These are phyloP conservation scores for Biscogniauxia sp. DNA, from an alignment of 2,329 filamentous ascomycete species.

Conservation along the genomic window DNA sequence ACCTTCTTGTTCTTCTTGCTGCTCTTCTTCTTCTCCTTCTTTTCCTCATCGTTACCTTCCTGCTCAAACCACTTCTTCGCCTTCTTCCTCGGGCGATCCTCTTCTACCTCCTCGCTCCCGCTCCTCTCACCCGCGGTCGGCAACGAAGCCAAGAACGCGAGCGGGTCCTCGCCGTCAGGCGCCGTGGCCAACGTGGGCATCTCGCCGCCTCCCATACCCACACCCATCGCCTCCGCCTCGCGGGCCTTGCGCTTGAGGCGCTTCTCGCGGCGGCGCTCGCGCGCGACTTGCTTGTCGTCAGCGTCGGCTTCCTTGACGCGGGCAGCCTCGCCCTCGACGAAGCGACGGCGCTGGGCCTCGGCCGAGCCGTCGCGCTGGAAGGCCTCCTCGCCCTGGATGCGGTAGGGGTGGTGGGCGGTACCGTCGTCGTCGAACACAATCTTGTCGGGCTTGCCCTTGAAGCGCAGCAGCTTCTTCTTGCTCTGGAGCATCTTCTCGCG, in stretches of 20 bases:
- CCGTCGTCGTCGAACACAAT: conserved; percentile 92
- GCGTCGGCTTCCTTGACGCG: conserved; percentile 74
- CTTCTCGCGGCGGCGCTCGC: conserved; percentile 76
- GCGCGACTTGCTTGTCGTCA: conserved; percentile 77
- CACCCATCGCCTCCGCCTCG: conserved; percentile 50
- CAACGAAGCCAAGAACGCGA: conserved; percentile 57
- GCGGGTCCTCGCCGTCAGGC: conserved; percentile 50
- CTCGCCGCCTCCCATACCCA: conserved; percentile 32
- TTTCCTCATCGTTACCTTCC: conserved; percentile 50
- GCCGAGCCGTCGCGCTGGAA: conserved; percentile 75
- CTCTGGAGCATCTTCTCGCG: conserved; percentile 92
- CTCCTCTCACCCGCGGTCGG: conserved; percentile 44
- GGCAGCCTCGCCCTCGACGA: conserved; percentile 72
- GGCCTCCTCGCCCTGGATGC: conserved; percentile 79
- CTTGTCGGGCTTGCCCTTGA: conserved; percentile 82
- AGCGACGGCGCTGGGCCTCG: conserved; percentile 71
- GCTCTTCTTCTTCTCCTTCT: conserved; percentile 41
- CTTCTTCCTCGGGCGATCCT: conserved; percentile 56
- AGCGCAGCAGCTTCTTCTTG: conserved; percentile 90
- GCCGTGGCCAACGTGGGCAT: conserved; percentile 36
- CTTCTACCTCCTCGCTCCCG: conserved; percentile 34
- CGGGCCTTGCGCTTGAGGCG: conserved; percentile 69
- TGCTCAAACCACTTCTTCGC: conserved; percentile 79
- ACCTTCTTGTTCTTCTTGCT: conserved; percentile 53
- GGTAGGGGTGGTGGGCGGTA: conserved; percentile 79